These are phyloP conservation scores for Candida ovalis DNA, from an alignment of 805 yeast genomes.

Conservation along the genomic window DNA sequence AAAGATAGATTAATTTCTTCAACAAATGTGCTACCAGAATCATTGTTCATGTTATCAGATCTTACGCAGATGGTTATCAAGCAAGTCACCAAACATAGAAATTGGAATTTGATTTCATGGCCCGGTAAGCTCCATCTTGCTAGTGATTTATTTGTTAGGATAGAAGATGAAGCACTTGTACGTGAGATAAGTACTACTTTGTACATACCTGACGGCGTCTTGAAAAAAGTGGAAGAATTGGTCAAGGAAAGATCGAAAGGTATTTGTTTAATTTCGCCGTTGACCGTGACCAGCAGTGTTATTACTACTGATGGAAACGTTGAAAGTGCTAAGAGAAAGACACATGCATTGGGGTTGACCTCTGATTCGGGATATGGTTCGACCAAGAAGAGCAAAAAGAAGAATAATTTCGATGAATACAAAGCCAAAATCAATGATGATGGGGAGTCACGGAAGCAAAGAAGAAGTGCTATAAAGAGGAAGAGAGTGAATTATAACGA, in stretches of 20 bases:
- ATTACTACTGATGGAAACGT: not conserved
- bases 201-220: constrained; percentile 48
- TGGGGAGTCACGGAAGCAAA: not conserved
- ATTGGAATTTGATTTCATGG: constrained; percentile 75
- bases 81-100: constrained; percentile 50
- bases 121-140: constrained; percentile 75
- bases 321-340: not conserved
- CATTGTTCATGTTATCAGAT: constrained; percentile 66
- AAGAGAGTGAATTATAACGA: constrained; percentile 1
- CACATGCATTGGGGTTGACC: too few species aligned
- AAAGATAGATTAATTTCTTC: constrained; percentile 43
- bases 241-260: constrained; percentile 24
- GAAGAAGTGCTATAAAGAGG: not conserved
- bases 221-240: constrained; percentile 33
- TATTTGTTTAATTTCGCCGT: not conserved
- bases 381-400: not conserved
- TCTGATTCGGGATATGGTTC: not conserved
- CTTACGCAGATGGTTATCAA: constrained; percentile 64
- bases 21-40: constrained; percentile 24
- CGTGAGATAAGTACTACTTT: constrained; percentile 51
- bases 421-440: not conserved
- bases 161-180: constrained; percentile 54
- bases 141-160: constrained; percentile 63
- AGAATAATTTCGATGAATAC: not conserved
- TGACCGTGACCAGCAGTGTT: not conserved